Percentiles rank a stretch among this genome's conserved stretches.
These are phyloP conservation scores for Eimeria maxima DNA, from an alignment of 169 alveolate species.

Conservation along the genomic window DNA sequence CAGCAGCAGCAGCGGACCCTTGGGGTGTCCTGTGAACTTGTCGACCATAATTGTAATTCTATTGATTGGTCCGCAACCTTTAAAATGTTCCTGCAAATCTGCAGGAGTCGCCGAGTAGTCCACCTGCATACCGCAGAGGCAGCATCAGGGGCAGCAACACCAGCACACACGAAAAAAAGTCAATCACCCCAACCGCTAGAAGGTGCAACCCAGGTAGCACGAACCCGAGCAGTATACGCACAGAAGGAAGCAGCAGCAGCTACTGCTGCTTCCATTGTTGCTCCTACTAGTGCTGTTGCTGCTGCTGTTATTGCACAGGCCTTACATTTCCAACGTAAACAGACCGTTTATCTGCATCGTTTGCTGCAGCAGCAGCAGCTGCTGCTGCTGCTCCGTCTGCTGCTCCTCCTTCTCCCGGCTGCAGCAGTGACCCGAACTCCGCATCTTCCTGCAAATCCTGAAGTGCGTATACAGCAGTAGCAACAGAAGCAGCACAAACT, in stretches of 20 bases:
- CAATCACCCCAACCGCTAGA: background rate
- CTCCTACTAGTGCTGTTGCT: background rate
- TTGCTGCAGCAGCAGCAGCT: background rate
- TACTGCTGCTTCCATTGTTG: too few species aligned
- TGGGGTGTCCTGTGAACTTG: too few species aligned
- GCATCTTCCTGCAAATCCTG: slow-evolving; percentile 21
- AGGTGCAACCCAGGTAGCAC: background rate
- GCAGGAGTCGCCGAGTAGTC: slow-evolving; percentile 92
- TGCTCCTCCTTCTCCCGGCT: slow-evolving; percentile 30
- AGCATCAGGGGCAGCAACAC: background rate
- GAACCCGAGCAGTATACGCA: background rate
- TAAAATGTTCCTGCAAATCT: slow-evolving; percentile 94
- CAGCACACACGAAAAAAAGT: background rate
- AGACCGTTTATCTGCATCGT: background rate
- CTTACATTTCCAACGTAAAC: too few species aligned
- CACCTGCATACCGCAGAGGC: background rate
- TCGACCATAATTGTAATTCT: too few species aligned
- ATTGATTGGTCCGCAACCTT: slow-evolving; percentile 91
- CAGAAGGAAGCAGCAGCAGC: too few species aligned
- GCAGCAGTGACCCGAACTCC: slow-evolving; percentile 28
- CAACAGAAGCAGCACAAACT: too few species aligned
- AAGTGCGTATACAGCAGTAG: background rate
- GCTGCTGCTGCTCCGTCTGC: slow-evolving; percentile 35
- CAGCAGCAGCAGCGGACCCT: slow-evolving; percentile 79
- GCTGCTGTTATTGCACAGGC: background rate